Conservation (phyloP, 2,329 filamentous ascomycete species). For the Sporothrix variecibatus region DNA sequence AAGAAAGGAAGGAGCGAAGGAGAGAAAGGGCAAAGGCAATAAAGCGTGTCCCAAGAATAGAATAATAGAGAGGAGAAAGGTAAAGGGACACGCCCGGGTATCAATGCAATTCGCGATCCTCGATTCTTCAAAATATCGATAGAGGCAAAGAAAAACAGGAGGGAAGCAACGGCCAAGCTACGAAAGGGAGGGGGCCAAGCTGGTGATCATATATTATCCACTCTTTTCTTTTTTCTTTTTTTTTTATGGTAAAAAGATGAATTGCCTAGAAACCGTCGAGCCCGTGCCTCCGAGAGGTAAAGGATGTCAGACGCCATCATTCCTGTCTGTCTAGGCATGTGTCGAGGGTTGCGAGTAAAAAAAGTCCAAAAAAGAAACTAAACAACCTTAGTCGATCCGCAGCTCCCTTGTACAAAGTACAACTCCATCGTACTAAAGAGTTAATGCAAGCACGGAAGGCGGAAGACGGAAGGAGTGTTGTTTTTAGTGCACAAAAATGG, state of each 20-base stretch:
- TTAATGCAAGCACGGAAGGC: not conserved
- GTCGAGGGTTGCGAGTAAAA: not conserved
- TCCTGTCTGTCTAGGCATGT: not conserved
- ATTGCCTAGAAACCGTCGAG: not conserved
- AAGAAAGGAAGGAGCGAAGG: not conserved
- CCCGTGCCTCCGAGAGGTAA: conserved; percentile 2
- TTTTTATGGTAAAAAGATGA: not conserved
- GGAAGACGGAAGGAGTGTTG: not conserved
- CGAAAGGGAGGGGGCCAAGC: not conserved
- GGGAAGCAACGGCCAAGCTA: conserved; percentile 5
- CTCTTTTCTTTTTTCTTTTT: not conserved
- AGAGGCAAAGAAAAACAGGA: not conserved
- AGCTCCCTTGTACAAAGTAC: not conserved
- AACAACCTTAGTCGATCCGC: not conserved
- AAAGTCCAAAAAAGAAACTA: not conserved
- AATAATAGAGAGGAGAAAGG: not conserved
- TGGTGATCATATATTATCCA: not conserved
- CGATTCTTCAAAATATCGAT: not conserved
- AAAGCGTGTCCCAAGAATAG: not conserved
- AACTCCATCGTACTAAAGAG: not conserved
- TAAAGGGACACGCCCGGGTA: not conserved
- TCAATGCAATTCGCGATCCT: not conserved
- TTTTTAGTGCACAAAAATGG: not conserved
- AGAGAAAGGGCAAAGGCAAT: not conserved
- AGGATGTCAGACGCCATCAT: not conserved